Conservation (phyloP, 2,329 filamentous ascomycete genomes). For the Hypoxylon sp. region DNA sequence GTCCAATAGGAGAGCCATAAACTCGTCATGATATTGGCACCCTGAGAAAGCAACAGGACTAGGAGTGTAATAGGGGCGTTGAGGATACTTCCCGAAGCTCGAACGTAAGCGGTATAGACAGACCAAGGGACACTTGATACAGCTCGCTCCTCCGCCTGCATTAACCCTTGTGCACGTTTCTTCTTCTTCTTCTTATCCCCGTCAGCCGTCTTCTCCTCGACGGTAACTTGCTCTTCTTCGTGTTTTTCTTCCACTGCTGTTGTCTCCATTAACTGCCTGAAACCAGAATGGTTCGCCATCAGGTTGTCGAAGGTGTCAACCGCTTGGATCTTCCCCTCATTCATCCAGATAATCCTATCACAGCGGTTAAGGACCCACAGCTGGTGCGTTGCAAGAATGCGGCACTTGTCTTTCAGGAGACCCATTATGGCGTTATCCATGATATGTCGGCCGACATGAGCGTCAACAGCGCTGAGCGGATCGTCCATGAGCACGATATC, state of each 20-base stretch:
- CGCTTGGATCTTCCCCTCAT: slow-evolving; percentile 85
- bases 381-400: slow-evolving; percentile 94
- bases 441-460: slow-evolving; percentile 80
- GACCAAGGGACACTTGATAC: slow-evolving; percentile 83
- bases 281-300: slow-evolving; percentile 83
- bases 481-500: slow-evolving; percentile 80
- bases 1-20: slow-evolving; percentile 98
- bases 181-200: slow-evolving; percentile 65
- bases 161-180: slow-evolving; percentile 74
- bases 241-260: slow-evolving; percentile 80
- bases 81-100: slow-evolving; percentile 79
- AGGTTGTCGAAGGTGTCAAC: slow-evolving; percentile 92
- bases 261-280: slow-evolving; percentile 87
- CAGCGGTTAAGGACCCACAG: slow-evolving; percentile 92
- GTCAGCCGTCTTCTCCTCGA: slow-evolving; percentile 64
- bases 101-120: slow-evolving; percentile 84
- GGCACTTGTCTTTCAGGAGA: slow-evolving; percentile 87
- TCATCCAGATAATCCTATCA: slow-evolving; percentile 94
- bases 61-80: slow-evolving; percentile 75
- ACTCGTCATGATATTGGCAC: slow-evolving; percentile 87
- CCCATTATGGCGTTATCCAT: slow-evolving; percentile 96
- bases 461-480: slow-evolving; percentile 77
- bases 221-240: slow-evolving; percentile 66
- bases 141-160: slow-evolving; percentile 79
- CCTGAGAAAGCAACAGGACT: slow-evolving; percentile 80